phyloP scores from a whole-genome alignment of 176 grass and related monocot genomes.

The Triticum dicoccoides region DNA sequence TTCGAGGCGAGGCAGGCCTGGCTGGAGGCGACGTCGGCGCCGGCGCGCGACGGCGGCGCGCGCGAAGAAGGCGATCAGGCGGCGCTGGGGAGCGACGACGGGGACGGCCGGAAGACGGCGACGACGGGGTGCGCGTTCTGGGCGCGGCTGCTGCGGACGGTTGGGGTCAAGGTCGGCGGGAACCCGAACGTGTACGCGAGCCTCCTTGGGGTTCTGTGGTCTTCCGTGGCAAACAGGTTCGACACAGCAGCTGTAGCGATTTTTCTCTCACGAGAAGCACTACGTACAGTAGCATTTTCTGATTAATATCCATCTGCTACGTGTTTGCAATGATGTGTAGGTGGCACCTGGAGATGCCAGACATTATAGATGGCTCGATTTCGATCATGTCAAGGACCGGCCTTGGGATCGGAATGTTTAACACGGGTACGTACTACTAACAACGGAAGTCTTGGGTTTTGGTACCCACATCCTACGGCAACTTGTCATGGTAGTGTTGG shows the following conservation, averaged over 20 bases:
- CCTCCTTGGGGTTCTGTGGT: slow-evolving; percentile 57
- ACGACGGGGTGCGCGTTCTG: slow-evolving; percentile 6
- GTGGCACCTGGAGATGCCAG: slow-evolving; percentile 73
- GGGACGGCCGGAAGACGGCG: background rate
- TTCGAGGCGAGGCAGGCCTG: slow-evolving; percentile 61
- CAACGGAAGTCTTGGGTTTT: background rate
- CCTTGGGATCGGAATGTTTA: slow-evolving; percentile 73
- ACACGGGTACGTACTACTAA: slow-evolving; percentile 47
- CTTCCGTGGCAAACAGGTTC: slow-evolving; percentile 53
- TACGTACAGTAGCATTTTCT: background rate
- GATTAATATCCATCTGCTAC: background rate
- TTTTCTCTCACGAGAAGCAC: no score
- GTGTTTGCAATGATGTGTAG: slow-evolving; percentile 17
- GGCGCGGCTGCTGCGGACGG: slow-evolving; percentile 36
- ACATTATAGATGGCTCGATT: slow-evolving; percentile 63
- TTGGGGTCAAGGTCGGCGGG: slow-evolving; percentile 46
- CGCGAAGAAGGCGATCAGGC: background rate
- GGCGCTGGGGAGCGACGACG: background rate
- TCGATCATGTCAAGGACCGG: slow-evolving; percentile 76
- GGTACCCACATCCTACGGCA: background rate
- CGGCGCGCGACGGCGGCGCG: background rate
- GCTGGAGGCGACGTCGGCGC: background rate
- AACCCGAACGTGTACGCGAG: slow-evolving; percentile 79
- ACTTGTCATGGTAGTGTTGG: background rate
- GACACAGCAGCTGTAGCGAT: background rate